Base-by-base conservation (phyloP, 257 asterid genomes). In the Ilex asprella region DNA sequence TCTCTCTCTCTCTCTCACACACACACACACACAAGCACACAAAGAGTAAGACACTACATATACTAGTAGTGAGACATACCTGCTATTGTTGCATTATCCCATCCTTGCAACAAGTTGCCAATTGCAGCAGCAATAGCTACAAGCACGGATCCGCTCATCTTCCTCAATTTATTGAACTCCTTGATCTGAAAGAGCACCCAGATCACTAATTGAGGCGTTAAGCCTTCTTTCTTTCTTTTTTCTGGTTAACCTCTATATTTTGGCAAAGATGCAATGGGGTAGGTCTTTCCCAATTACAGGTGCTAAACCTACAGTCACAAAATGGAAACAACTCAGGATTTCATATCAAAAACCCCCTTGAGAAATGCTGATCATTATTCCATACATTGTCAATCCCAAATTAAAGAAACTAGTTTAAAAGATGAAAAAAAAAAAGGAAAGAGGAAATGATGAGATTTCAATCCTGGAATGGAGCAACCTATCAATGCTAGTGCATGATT, bases 11-110 rank as follows among this genome's bases (percentile, higher is more conserved):
- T 41, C 47, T 1, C 12, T 1, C 12, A 6, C 47, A 41, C 12
- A 6, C 12, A 41, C 12, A 41, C 12, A 6, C 47, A 41, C 12
- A 6, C 12, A 41, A 41, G 47, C 4, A 46, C 14, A 46, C 52
- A 11, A 2, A 65, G 31, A 66, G 59, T 5, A 21, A 7, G 15
- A 7, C 46, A 3, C 41, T 35, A 35, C 0, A 3, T 35, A 4
- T 51, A 11, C 15, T 4, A 0, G 44, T 21, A 62, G 29, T 6
- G 31, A 57, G 59, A 29, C 29, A 29, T 51, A 92, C 99, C 99
- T 76, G 99, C 99, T 52, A 93, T 93, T 30, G 94, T 85, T n/a
- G 99, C 99, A 75, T 92, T 92, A 50, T 92, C 99, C 97, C 99
- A 92, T 79, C 99, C 99, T 77, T 92, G 99, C 81, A 89, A 70